Conservation (phyloP, 1,139 yeast species). For the Lodderomyces theae region DNA sequence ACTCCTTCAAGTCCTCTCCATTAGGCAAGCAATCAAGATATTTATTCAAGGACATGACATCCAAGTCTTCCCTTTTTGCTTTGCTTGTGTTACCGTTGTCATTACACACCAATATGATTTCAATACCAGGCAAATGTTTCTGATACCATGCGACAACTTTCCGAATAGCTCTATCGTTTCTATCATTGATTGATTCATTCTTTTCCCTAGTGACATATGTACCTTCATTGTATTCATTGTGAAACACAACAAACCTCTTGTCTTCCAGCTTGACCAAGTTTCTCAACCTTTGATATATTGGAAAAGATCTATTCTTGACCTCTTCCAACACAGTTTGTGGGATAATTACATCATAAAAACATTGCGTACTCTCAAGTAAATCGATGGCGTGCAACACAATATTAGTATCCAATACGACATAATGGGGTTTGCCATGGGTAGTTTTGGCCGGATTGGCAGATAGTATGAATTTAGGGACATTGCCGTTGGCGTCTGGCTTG, state of each 20-base stretch:
- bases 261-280: conserved; percentile 73
- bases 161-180: conserved; percentile 90
- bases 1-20: conserved; percentile 74
- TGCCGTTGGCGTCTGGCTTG: conserved; percentile 55
- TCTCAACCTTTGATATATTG: conserved; percentile 82
- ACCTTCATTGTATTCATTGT: conserved; percentile 80
- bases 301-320: conserved; percentile 82
- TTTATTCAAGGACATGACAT: conserved; percentile 55
- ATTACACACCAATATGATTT: conserved; percentile 68
- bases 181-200: conserved; percentile 79
- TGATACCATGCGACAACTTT: conserved; percentile 70
- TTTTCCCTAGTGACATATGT: conserved; percentile 64
- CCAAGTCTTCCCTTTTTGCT: conserved; percentile 54
- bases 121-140: conserved; percentile 56
- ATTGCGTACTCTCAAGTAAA: conserved; percentile 70
- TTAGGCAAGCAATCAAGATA: conserved; percentile 75
- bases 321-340: conserved; percentile 96
- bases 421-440: conserved; percentile 50
- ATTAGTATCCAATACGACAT: conserved; percentile 83
- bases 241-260: conserved; percentile 86
- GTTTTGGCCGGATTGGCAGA: conserved; percentile 49
- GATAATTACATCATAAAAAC: conserved; percentile 83
- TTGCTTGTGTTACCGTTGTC: conserved; percentile 66
- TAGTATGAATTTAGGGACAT: conserved; percentile 48
- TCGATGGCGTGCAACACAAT: conserved; percentile 88